Conservation (phyloP, 73 alveolate species). For the Uronychia binucleata region DNA sequence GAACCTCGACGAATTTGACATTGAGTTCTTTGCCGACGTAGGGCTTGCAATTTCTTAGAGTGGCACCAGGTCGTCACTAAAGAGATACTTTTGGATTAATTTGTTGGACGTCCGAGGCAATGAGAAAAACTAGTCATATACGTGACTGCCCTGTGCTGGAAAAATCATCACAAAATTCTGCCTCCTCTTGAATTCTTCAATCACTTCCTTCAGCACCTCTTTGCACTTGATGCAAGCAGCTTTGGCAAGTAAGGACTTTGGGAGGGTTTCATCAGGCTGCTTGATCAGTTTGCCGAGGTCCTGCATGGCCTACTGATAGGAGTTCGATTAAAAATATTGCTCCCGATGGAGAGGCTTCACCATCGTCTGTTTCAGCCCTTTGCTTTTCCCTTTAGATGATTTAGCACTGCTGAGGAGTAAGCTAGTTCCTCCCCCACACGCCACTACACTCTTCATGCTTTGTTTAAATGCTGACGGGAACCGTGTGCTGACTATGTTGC, state of each 20-base stretch:
- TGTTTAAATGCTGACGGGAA: background rate
- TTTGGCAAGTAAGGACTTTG: background rate
- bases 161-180: constrained; percentile 53
- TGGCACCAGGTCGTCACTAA: constrained; percentile 40
- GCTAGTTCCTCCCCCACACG: background rate
- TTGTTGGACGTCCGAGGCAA: constrained; percentile 52
- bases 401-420: background rate
- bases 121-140: constrained; percentile 45
- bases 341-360: background rate
- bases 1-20: background rate
- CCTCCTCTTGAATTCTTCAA: constrained; percentile 44
- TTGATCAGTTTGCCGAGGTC: background rate
- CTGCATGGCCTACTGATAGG: background rate
- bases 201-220: constrained; percentile 50
- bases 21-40: background rate
- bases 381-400: background rate
- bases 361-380: background rate
- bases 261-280: background rate
- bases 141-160: constrained; percentile 52
- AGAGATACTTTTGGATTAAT: constrained; percentile 31
- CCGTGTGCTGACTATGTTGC: background rate
- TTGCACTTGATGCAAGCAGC: constrained; percentile 14
- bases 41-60: background rate
- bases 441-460: background rate
- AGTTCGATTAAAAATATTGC: background rate